Conservation (phyloP, 139 green algal species). For the Tetraselmis striata region DNA sequence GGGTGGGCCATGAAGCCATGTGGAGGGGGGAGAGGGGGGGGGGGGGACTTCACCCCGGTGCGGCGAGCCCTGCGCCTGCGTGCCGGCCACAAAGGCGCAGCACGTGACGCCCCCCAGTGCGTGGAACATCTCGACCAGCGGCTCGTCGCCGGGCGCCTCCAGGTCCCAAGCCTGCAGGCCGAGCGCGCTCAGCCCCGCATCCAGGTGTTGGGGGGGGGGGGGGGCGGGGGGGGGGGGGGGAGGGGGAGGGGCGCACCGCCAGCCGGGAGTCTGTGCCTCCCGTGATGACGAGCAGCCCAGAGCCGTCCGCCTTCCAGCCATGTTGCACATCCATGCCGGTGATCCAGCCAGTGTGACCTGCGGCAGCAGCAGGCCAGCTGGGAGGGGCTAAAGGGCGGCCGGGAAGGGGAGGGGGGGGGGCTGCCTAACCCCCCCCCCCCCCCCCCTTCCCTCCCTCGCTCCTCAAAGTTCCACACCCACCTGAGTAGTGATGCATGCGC, state of each 20-base stretch:
- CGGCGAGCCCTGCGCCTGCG: neutral
- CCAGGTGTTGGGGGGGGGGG: neutral
- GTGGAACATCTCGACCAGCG: neutral
- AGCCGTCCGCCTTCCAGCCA: neutral
- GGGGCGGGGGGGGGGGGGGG: no score
- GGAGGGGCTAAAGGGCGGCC: no score
- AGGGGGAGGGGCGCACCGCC: neutral
- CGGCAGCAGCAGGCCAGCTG: no score
- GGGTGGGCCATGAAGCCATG: no score
- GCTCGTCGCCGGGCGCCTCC: neutral
- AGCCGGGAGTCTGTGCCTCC: neutral
- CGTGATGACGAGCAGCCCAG: neutral
- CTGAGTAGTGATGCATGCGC: neutral
- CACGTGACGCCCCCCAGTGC: neutral
- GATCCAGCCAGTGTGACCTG: neutral
- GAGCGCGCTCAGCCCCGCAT: neutral
- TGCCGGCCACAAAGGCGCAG: neutral
- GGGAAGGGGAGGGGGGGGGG: no score
- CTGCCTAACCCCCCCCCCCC: no score
- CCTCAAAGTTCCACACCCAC: no score
- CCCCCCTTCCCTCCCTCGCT: neutral
- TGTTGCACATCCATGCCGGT: neutral
- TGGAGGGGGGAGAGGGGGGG: no score
- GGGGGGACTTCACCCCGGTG: no score
- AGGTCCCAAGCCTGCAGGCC: neutral